phyloP scores from a whole-genome alignment of 1,139 yeast genomes.

The Yamadazyma taylorii region DNA sequence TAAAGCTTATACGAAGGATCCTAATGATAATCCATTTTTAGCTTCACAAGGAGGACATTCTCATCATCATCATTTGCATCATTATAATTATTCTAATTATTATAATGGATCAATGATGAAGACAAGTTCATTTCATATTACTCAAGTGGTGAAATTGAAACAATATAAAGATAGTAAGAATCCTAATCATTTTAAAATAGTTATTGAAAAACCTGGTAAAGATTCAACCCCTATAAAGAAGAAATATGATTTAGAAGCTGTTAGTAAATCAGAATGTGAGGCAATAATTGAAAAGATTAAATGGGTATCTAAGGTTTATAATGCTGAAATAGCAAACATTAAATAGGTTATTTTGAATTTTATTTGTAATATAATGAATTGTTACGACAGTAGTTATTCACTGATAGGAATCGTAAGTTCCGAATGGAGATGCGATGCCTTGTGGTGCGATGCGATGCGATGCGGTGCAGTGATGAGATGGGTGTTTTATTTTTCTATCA shows the following conservation, averaged over 20 bases:
- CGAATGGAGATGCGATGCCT: too few relatives aligned
- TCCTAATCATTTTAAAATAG: conserved; percentile 79
- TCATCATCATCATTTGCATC: conserved; percentile 32
- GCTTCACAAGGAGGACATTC: conserved; percentile 17
- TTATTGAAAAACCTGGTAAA: conserved; percentile 59
- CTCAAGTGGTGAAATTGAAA: conserved; percentile 74
- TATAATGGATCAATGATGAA: conserved; percentile 56
- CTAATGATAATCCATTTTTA: conserved; percentile 32
- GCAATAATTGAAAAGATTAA: conserved; percentile 73
- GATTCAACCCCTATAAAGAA: conserved; percentile 43
- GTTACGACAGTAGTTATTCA: background rate
- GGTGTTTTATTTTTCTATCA: background rate
- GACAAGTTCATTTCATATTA: conserved; percentile 83
- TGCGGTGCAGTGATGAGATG: conserved; percentile 9
- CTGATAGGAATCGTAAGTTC: background rate
- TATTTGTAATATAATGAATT: background rate
- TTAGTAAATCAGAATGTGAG: conserved; percentile 56
- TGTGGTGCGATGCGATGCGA: conserved; percentile 5
- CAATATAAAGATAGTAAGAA: conserved; percentile 65
- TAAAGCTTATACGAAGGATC: conserved; percentile 51
- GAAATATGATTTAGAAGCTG: conserved; percentile 85
- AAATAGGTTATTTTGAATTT: conserved; percentile 5
- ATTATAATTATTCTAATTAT: conserved; percentile 56
- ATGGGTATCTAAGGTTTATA: conserved; percentile 51
- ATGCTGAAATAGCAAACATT: conserved; percentile 15